A percentile compares a stretch with the other conserved stretches of the same genome.
Evolutionary conservation across 1,284 basidiomycete genomes (phyloP).

Genomic region (Peniophora sp.): DNA sequence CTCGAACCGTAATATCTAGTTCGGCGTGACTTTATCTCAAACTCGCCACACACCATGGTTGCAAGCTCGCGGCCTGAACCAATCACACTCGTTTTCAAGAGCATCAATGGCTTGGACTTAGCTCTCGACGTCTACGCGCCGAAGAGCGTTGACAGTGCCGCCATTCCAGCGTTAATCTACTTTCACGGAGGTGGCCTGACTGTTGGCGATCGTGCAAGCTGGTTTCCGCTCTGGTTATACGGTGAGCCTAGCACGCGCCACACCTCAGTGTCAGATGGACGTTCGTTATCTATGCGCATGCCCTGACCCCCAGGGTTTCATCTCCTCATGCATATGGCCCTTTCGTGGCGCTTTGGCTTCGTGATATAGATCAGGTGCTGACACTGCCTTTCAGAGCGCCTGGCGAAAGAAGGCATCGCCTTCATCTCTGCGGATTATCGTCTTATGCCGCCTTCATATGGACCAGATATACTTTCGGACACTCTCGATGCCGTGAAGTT

Average conservation of each 20-base stretch:
- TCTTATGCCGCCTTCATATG: slow-evolving; percentile 48
- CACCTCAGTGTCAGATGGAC: no score
- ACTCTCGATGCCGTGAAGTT: slow-evolving; percentile 47
- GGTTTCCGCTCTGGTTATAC: slow-evolving; percentile 56
- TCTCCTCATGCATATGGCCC: no score
- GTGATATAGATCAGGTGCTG: neutral
- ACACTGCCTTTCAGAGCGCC: slow-evolving; percentile 30
- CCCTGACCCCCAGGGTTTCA: no score
- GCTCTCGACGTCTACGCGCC: neutral
- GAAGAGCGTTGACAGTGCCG: no score
- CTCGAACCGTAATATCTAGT: no score
- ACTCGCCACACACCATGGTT: neutral
- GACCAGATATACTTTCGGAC: slow-evolving; percentile 48
- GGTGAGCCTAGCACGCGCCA: slow-evolving; percentile 28
- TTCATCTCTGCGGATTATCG: slow-evolving; percentile 59
- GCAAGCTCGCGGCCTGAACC: neutral
- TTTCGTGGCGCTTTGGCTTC: neutral
- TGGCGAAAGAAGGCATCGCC: slow-evolving; percentile 34
- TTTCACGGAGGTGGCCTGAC: slow-evolving; percentile 60
- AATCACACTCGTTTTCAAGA: slow-evolving; percentile 1
- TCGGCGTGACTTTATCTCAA: no score
- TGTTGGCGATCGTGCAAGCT: slow-evolving; percentile 47
- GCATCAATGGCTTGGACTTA: neutral
- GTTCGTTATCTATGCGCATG: no score
- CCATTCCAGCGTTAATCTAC: slow-evolving; percentile 42